phyloP scores from a whole-genome alignment of 73 alveolate species.

The Paramecium bursaria region DNA sequence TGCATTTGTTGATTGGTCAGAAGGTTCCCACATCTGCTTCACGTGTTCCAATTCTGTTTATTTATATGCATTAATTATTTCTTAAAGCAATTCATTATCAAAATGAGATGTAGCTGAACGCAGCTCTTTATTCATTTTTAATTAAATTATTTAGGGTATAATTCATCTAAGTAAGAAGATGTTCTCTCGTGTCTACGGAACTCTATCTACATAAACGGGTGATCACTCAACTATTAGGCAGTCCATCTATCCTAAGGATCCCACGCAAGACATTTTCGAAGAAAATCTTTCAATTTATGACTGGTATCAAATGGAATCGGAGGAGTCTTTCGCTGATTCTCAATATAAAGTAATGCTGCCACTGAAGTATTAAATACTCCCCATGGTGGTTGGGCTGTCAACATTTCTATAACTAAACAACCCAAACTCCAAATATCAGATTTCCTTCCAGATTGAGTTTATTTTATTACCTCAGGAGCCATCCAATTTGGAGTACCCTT shows the following conservation, averaged over 20 bases:
- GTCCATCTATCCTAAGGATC: constrained; percentile 64
- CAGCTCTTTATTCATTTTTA: too few species aligned
- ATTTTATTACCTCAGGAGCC: constrained; percentile 82
- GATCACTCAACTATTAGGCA: constrained; percentile 33
- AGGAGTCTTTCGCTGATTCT: constrained; percentile 3
- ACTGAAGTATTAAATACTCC: constrained; percentile 17
- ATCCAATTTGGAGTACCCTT: constrained; percentile 89
- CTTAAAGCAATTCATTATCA: constrained; percentile 36
- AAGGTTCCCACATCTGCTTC: constrained; percentile 50
- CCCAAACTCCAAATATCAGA: constrained; percentile 73
- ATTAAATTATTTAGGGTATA: too few species aligned
- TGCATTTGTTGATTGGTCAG: constrained; percentile 38
- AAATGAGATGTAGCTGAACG: constrained; percentile 39
- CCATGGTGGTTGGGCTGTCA: constrained; percentile 69
- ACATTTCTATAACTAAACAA: constrained; percentile 64
- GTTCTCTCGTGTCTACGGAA: too few species aligned
- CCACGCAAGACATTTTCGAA: constrained; percentile 40
- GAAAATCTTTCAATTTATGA: constrained; percentile 37
- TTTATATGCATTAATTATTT: neutral
- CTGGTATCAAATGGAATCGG: constrained; percentile 51
- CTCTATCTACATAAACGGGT: neutral
- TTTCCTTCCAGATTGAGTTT: constrained; percentile 12
- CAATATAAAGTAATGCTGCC: neutral
- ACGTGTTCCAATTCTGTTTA: constrained; percentile 39
- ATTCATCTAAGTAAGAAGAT: too few species aligned